phyloP scores from a whole-genome alignment of 73 alveolate species.

The Paramecium sonneborni region DNA sequence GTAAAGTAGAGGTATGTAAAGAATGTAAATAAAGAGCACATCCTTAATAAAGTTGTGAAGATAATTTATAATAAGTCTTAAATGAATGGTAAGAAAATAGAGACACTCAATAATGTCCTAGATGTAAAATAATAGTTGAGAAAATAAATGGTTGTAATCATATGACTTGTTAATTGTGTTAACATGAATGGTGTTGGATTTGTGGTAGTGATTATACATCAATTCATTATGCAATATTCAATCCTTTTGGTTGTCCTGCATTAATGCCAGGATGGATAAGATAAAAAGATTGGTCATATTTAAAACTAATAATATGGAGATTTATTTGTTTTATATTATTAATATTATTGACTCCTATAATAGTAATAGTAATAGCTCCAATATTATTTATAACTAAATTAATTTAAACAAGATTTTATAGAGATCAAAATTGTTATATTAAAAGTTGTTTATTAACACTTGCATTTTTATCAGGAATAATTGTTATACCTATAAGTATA shows the following conservation, averaged over 20 bases:
- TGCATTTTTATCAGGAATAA: not conserved
- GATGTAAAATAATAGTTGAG: not conserved
- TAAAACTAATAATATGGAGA: not conserved
- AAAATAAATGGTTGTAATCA: constrained; percentile 50
- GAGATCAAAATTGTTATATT: not conserved
- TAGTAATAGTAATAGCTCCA: not conserved
- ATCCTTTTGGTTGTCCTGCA: constrained; percentile 55
- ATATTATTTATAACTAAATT: not conserved
- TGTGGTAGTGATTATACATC: constrained; percentile 28
- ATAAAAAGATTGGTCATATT: constrained; percentile 23
- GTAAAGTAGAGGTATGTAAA: not conserved
- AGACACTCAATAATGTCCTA: constrained; percentile 35
- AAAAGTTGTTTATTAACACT: not conserved
- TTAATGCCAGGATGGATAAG: constrained; percentile 6
- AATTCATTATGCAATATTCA: constrained; percentile 28
- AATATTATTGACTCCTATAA: not conserved
- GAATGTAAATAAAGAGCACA: constrained; percentile 4
- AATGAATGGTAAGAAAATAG: constrained; percentile 29
- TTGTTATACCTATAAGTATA: not conserved
- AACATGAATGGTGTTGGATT: constrained; percentile 53
- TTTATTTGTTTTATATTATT: not conserved
- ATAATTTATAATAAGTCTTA: not conserved
- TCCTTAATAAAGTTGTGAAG: not conserved
- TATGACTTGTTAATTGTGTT: constrained; percentile 35
- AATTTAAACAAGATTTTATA: not conserved